Percentiles rank a stretch among this genome's conserved stretches.
phyloP scores from a whole-genome alignment of 2,329 filamentous ascomycete species.

The Ceratocystis diversiconidia region DNA sequence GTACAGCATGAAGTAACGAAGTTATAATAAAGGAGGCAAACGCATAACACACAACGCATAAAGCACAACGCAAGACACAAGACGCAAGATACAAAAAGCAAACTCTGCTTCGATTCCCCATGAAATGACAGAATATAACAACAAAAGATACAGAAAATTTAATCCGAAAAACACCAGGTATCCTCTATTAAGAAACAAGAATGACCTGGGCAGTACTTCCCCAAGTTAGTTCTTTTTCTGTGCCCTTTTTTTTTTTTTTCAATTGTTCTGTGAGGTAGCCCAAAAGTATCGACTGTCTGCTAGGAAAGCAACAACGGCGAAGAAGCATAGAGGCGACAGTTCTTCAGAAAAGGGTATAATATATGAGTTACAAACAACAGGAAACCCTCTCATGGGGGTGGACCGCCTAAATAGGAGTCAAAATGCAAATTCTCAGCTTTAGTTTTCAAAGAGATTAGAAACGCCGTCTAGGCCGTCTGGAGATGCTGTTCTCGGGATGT shows the following conservation, averaged over 20 bases:
- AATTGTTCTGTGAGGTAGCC: neutral
- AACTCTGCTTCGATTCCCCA: neutral
- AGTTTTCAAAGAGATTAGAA: slow-evolving; percentile 35
- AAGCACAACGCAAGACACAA: neutral
- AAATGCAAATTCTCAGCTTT: slow-evolving; percentile 17
- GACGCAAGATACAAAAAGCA: neutral
- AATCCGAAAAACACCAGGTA: neutral
- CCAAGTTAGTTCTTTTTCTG: neutral
- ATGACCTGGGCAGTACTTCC: neutral
- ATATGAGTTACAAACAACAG: neutral
- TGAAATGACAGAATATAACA: slow-evolving; percentile 8
- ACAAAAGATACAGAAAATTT: slow-evolving; percentile 3
- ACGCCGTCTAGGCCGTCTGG: slow-evolving; percentile 42
- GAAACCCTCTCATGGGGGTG: neutral
- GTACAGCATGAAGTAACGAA: neutral
- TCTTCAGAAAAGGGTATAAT: neutral
- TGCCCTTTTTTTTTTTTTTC: neutral
- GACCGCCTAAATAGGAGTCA: neutral
- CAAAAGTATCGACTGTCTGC: neutral
- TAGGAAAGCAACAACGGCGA: neutral
- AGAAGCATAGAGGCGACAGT: neutral
- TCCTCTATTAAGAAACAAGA: slow-evolving; percentile 11
- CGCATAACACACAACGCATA: neutral
- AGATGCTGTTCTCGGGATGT: slow-evolving; percentile 25
- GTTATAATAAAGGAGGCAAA: neutral